phyloP scores from a whole-genome alignment of 805 yeast genomes.

The Spathaspora girioi region DNA sequence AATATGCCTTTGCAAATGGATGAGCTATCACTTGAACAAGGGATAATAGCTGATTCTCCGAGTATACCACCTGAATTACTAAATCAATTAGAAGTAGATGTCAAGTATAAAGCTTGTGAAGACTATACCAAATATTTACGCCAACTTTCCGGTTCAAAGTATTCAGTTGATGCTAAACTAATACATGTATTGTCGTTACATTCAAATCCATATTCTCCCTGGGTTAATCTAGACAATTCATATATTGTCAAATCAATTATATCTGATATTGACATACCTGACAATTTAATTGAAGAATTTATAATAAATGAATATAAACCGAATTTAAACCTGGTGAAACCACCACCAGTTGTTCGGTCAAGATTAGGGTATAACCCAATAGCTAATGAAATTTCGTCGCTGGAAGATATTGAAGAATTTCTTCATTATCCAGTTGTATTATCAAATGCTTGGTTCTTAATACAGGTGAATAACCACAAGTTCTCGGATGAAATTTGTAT shows the following conservation, averaged over 20 bases:
- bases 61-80: not conserved
- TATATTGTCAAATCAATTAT: slow-evolving; percentile 4
- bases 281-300: not conserved
- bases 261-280: not conserved
- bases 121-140: not conserved
- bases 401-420: not conserved
- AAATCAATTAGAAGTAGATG: not conserved
- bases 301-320: slow-evolving; percentile 1
- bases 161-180: not conserved
- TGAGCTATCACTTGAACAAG: not conserved
- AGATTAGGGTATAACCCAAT: slow-evolving; percentile 20
- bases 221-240: slow-evolving; percentile 18
- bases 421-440: not conserved
- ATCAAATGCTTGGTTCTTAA: slow-evolving; percentile 3
- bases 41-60: too few relatives aligned
- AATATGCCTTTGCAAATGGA: not conserved
- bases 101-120: not conserved
- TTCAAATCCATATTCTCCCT: slow-evolving; percentile 27
- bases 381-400: slow-evolving; percentile 9
- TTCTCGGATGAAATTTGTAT: not conserved
- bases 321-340: not conserved
- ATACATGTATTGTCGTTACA: slow-evolving; percentile 14
- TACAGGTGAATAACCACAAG: not conserved
- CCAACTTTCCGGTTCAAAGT: not conserved
- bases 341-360: slow-evolving; percentile 9